Conservation (phyloP, 352 stramenopile species). For the Pythium rishiriense region DNA sequence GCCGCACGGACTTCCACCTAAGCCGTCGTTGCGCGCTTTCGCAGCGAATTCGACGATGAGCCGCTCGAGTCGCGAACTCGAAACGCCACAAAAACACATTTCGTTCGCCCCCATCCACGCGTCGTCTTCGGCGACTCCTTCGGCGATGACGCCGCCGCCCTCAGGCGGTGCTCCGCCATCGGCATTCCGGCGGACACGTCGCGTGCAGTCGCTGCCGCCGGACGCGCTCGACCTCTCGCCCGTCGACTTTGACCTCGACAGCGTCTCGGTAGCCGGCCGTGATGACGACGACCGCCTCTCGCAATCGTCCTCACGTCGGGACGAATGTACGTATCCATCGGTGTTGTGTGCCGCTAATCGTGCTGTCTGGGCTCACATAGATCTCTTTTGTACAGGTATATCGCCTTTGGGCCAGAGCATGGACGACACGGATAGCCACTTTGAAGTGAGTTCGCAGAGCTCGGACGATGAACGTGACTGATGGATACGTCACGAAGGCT, state of each 20-base stretch:
- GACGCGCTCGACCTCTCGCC: conserved; percentile 56
- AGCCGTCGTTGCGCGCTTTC: conserved; percentile 26
- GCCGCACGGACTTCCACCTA: conserved; percentile 13
- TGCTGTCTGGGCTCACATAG: neutral
- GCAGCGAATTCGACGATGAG: conserved; percentile 5
- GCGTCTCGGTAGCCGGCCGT: conserved; percentile 66
- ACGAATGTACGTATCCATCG: conserved; percentile 55
- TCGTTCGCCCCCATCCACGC: conserved; percentile 23
- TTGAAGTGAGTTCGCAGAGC: conserved; percentile 83
- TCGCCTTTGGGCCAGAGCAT: conserved; percentile 78
- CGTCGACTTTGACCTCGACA: conserved; percentile 82
- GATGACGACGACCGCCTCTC: conserved; percentile 60
- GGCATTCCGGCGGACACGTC: conserved; percentile 36
- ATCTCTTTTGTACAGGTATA: conserved; percentile 41
- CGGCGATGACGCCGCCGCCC: conserved; percentile 17
- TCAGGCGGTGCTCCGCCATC: neutral
- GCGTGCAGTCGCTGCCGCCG: conserved; percentile 57
- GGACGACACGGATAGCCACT: conserved; percentile 77
- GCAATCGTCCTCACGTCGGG: conserved; percentile 68
- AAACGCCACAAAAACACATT: conserved; percentile 30
- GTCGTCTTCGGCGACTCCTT: neutral
- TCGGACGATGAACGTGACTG: conserved; percentile 28
- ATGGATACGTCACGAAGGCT: too few species aligned
- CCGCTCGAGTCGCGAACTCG: conserved; percentile 27
- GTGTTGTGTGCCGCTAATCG: neutral